Percentiles rank a stretch among this genome's conserved stretches.
Evolutionary conservation across 2,329 filamentous ascomycete species (phyloP).

Genomic region (Colletotrichum gloeosporioides): DNA sequence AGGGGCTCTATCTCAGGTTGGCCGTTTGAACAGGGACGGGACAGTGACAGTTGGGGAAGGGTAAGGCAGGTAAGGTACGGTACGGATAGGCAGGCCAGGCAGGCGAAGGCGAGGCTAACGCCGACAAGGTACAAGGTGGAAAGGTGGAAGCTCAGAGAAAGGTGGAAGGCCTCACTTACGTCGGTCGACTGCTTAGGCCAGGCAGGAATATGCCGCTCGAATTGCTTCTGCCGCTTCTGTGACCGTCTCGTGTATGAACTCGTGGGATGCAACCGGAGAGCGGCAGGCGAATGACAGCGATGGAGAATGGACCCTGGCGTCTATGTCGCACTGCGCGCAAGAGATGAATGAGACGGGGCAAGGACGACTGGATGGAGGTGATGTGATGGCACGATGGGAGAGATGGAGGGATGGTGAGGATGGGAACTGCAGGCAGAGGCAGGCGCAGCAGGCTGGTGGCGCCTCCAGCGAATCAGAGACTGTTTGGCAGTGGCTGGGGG

Average conservation of each 20-base stretch:
- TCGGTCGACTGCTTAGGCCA: background rate
- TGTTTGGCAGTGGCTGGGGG: background rate
- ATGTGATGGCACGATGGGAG: background rate
- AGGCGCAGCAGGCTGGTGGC: background rate
- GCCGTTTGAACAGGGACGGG: background rate
- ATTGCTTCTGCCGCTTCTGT: background rate
- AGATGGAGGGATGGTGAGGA: background rate
- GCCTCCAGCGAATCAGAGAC: background rate
- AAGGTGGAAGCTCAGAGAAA: background rate
- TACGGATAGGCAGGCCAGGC: background rate
- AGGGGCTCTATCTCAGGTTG: conserved; percentile 1
- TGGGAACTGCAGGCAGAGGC: background rate
- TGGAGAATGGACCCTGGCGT: background rate
- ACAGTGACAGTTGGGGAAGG: background rate
- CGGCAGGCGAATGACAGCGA: background rate
- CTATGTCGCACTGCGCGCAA: conserved; percentile 1
- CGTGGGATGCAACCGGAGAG: background rate
- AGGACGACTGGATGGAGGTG: background rate
- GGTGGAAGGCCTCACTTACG: background rate
- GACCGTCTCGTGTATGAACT: background rate
- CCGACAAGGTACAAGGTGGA: conserved; percentile 1
- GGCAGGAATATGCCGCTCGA: background rate
- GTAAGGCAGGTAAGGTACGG: background rate
- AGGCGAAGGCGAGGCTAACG: background rate
- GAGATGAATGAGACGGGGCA: background rate